These are phyloP conservation scores for Neurospora intermedia DNA, from an alignment of 495 filamentous ascomycete genomes.

Conservation along the genomic window DNA sequence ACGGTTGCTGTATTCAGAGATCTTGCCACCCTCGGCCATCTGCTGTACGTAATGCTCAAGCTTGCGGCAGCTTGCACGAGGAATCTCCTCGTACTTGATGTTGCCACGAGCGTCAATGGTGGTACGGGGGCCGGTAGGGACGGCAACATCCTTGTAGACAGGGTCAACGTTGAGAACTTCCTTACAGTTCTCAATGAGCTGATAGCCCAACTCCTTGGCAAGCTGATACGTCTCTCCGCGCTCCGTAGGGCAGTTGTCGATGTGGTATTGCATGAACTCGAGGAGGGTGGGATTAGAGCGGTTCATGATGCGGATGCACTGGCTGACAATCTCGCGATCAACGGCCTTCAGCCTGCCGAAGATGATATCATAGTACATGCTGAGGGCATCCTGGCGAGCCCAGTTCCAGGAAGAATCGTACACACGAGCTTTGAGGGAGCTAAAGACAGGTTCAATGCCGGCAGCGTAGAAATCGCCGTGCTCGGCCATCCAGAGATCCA, in stretches of 20 bases:
- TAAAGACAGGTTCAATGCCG: conserved; percentile 91
- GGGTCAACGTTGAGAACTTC: conserved; percentile 75
- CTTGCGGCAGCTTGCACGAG: conserved; percentile 85
- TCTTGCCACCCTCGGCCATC: conserved; percentile 96
- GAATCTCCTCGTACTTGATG: conserved; percentile 77
- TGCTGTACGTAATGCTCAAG: conserved; percentile 97
- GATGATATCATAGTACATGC: conserved; percentile 99
- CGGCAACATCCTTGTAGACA: conserved; percentile 87
- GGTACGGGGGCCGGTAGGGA: conserved; percentile 86
- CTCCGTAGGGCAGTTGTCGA: conserved; percentile 96
- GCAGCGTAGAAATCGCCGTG: conserved; percentile 93
- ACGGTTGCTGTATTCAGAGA: conserved; percentile 96
- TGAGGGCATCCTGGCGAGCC: conserved; percentile 92
- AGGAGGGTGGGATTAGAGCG: conserved; percentile 88
- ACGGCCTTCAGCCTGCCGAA: conserved; percentile 88
- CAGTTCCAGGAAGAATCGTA: conserved; percentile 99
- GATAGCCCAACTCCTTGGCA: conserved; percentile 87
- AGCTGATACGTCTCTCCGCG: conserved; percentile 95
- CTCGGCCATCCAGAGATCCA: conserved; percentile 90
- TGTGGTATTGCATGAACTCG: conserved; percentile 99
- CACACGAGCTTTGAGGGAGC: conserved; percentile 81
- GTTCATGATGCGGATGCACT: conserved; percentile 99
- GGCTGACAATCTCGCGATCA: conserved; percentile 95
- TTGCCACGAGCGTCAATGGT: conserved; percentile 83
- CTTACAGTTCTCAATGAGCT: conserved; percentile 95